Evolutionary conservation across 2,329 filamentous ascomycete species (phyloP).

Genomic region (Aspergillus novofumigatus): DNA sequence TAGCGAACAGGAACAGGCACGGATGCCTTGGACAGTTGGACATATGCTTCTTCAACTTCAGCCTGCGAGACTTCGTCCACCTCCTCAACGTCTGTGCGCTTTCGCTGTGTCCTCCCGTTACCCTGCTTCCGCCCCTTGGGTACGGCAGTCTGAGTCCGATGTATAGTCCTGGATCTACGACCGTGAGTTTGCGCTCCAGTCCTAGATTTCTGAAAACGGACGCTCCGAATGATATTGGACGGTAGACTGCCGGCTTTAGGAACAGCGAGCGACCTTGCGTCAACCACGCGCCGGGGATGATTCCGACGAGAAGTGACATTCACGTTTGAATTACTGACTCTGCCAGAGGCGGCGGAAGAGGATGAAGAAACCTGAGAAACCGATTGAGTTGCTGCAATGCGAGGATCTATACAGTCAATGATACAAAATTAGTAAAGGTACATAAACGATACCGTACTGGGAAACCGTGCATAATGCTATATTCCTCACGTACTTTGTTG

Average conservation of each 20-base stretch:
- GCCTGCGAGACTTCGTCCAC: conserved; percentile 18
- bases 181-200: conserved; percentile 12
- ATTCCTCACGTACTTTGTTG: conserved; percentile 21
- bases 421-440: background rate
- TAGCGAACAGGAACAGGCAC: conserved; percentile 33
- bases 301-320: conserved; percentile 13
- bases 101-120: conserved; percentile 9
- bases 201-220: conserved; percentile 21
- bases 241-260: conserved; percentile 23
- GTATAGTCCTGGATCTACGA: conserved; percentile 18
- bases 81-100: conserved; percentile 18
- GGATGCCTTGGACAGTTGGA: conserved; percentile 27
- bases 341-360: conserved; percentile 5
- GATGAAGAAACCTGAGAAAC: background rate
- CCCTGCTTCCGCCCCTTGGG: conserved; percentile 12
- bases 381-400: background rate
- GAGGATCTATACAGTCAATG: background rate
- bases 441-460: background rate
- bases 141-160: conserved; percentile 4
- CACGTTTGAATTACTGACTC: conserved; percentile 9
- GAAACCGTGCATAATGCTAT: background rate
- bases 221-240: conserved; percentile 29
- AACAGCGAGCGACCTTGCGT: conserved; percentile 35
- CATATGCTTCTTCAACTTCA: conserved; percentile 27
- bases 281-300: conserved; percentile 28